Evolutionary conservation across 2,329 filamentous ascomycete genomes (phyloP).

Genomic region (Fusarium oligoseptatum): DNA sequence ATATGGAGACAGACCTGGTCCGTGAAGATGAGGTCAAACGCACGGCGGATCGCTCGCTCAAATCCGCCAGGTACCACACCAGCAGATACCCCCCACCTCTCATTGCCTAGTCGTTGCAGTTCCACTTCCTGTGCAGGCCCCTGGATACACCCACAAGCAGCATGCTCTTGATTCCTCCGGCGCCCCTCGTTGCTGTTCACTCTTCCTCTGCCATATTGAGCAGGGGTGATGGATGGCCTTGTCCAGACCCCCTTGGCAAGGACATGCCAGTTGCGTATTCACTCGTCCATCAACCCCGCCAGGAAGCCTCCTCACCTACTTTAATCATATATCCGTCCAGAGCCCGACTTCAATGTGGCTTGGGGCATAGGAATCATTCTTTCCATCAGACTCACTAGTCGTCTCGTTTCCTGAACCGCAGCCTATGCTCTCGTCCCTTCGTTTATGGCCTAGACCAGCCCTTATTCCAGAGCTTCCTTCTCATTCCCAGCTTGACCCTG

Average conservation of each 20-base stretch:
- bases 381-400: constrained; percentile 22
- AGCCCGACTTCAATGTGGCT: constrained; percentile 29
- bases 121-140: constrained; percentile 39
- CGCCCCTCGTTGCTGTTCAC: constrained; percentile 60
- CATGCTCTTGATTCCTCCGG: constrained; percentile 57
- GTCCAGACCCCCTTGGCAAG: constrained; percentile 42
- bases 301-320: constrained; percentile 32
- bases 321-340: constrained; percentile 46
- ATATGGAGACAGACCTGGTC: constrained; percentile 33
- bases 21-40: constrained; percentile 45
- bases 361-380: constrained; percentile 25
- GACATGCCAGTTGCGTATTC: constrained; percentile 40
- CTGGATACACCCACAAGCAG: constrained; percentile 33
- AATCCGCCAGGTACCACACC: constrained; percentile 35
- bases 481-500: constrained; percentile 4
- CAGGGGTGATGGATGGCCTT: constrained; percentile 39
- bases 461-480: constrained; percentile 15
- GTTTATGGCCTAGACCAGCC: constrained; percentile 6
- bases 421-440: constrained; percentile 28
- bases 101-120: constrained; percentile 32
- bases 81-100: constrained; percentile 38
- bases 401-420: constrained; percentile 4
- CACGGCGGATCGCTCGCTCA: constrained; percentile 42
- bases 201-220: constrained; percentile 54
- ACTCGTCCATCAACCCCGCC: constrained; percentile 37